Evolutionary conservation across 768 basidiomycete species (phyloP).

Genomic region (Auriscalpium vulgare): DNA sequence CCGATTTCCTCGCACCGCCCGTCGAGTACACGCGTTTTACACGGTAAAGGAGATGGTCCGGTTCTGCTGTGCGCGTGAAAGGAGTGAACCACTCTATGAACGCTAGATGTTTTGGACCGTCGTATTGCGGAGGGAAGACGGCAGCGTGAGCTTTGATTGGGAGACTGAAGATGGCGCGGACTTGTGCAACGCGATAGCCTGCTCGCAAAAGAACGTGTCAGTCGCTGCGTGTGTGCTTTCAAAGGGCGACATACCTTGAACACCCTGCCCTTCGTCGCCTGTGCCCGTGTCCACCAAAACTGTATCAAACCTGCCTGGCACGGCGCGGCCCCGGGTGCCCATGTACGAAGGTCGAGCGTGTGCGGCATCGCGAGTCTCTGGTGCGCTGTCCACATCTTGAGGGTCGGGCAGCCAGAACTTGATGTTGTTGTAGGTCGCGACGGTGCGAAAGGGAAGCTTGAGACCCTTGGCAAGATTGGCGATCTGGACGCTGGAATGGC

Average conservation of each 20-base stretch:
- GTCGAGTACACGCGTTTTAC: slow-evolving; percentile 7
- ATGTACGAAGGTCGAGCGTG: slow-evolving; percentile 22
- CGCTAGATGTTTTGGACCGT: slow-evolving; percentile 16
- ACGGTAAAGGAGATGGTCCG: slow-evolving; percentile 20
- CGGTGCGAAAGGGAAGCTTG: slow-evolving; percentile 15
- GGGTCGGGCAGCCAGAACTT: slow-evolving; percentile 2
- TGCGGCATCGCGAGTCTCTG: slow-evolving; percentile 21
- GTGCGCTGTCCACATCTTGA: neutral
- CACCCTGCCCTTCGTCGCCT: neutral
- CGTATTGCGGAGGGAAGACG: neutral
- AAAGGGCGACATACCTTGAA: neutral
- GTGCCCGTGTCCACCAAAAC: slow-evolving; percentile 17
- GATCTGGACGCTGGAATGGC: slow-evolving; percentile 14
- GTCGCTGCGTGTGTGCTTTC: slow-evolving; percentile 15
- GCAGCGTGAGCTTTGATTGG: neutral
- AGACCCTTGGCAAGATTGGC: slow-evolving; percentile 12
- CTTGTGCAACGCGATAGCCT: slow-evolving; percentile 21
- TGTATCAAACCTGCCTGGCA: slow-evolving; percentile 29
- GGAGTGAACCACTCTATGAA: slow-evolving; percentile 25
- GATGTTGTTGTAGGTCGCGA: slow-evolving; percentile 28
- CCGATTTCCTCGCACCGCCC: slow-evolving; percentile 1
- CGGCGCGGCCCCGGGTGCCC: slow-evolving; percentile 7
- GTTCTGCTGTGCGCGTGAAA: slow-evolving; percentile 14
- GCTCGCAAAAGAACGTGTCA: neutral
- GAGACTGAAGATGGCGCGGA: slow-evolving; percentile 20